Percentiles rank a stretch among this genome's conserved stretches.
phyloP scores from a whole-genome alignment of 108 stramenopile species.

The Conticribra guillardii region DNA sequence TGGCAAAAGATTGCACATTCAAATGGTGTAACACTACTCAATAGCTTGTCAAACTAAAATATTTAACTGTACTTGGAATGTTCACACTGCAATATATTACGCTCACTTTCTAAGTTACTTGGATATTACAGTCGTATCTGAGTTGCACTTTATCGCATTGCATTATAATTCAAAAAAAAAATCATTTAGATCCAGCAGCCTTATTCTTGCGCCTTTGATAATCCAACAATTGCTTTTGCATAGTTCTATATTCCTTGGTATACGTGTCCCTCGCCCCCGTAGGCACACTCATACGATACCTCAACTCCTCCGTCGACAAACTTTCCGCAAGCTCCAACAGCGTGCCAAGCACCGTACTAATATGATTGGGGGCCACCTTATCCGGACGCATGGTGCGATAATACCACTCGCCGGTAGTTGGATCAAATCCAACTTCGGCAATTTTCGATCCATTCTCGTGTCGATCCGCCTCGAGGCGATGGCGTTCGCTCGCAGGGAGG shows the following conservation, averaged over 20 bases:
- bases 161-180: no score
- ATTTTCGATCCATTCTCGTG: constrained; percentile 67
- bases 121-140: no score
- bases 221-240: constrained; percentile 81
- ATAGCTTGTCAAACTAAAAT: no score
- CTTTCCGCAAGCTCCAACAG: constrained; percentile 86
- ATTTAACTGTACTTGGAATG: no score
- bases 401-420: constrained; percentile 92
- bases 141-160: no score
- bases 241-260: constrained; percentile 70
- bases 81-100: no score
- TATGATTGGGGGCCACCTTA: constrained; percentile 86
- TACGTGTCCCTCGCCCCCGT: constrained; percentile 82
- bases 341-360: constrained; percentile 84
- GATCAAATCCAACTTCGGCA: constrained; percentile 90
- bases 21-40: no score
- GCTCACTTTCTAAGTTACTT: no score
- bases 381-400: constrained; percentile 89
- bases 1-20: no score
- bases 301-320: constrained; percentile 83
- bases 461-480: constrained; percentile 84
- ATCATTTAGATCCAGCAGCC: no score
- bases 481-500: constrained; percentile 76
- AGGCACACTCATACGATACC: constrained; percentile 85
- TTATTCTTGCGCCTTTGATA: constrained; percentile 68